Evolutionary conservation across 192 early-diverging fungal species (phyloP).

Genomic region (Coemansia sp.): DNA sequence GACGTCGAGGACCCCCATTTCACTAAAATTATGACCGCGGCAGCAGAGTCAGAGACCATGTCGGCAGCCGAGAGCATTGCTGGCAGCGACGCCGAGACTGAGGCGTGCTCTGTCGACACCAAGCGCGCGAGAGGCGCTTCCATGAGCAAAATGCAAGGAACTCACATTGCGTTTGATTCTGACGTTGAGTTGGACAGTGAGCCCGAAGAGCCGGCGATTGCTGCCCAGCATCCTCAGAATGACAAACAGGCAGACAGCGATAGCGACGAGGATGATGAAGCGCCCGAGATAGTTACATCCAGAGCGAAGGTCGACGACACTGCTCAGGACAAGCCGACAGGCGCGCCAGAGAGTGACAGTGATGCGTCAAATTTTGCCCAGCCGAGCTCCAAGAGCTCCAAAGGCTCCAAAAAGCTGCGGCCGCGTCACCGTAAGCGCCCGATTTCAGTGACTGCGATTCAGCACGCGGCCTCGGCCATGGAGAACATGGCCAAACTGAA

Average conservation of each 20-base stretch:
- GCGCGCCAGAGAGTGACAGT: neutral
- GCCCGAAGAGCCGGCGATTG: neutral
- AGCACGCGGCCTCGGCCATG: conserved; percentile 6
- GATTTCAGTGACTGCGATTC: conserved; percentile 1
- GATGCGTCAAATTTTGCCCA: neutral
- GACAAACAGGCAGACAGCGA: conserved; percentile 5
- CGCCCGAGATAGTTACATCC: conserved; percentile 34
- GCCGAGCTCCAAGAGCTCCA: neutral
- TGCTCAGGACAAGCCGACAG: neutral
- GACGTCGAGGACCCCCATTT: conserved; percentile 47
- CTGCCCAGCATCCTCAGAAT: neutral
- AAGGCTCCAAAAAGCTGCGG: conserved; percentile 27
- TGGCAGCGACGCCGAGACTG: conserved; percentile 9
- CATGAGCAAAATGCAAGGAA: neutral
- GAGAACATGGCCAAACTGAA: conserved; percentile 13
- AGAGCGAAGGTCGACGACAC: conserved; percentile 5
- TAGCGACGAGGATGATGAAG: conserved; percentile 31
- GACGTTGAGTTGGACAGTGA: conserved; percentile 16
- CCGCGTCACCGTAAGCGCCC: conserved; percentile 38
- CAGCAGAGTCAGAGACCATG: conserved; percentile 22
- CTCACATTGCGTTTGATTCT: conserved; percentile 17
- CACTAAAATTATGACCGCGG: conserved; percentile 32
- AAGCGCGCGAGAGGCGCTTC: neutral
- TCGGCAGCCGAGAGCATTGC: conserved; percentile 34
- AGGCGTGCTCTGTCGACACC: neutral